Evolutionary conservation across 2,329 filamentous ascomycete species (phyloP).

Genomic region (Lasiodiplodia sp.): DNA sequence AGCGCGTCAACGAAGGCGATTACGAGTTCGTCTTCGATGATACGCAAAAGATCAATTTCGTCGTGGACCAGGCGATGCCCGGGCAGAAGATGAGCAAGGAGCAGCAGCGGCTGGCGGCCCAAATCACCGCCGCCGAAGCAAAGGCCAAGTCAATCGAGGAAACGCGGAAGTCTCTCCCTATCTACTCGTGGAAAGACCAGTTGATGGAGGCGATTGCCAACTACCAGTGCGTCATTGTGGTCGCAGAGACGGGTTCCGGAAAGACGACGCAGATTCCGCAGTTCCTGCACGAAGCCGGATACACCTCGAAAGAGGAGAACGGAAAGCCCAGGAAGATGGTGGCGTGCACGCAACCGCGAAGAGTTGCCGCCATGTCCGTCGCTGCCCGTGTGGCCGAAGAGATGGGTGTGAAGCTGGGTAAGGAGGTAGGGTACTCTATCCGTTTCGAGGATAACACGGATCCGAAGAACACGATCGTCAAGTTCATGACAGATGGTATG

Average conservation of each 20-base stretch:
- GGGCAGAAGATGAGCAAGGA: conserved; percentile 81
- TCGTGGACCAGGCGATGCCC: conserved; percentile 74
- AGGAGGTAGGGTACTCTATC: conserved; percentile 93
- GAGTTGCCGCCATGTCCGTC: conserved; percentile 97
- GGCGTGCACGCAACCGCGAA: conserved; percentile 90
- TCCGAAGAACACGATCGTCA: conserved; percentile 90
- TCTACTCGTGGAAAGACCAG: conserved; percentile 85
- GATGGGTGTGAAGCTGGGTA: conserved; percentile 86
- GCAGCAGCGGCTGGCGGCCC: conserved; percentile 77
- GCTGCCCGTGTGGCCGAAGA: conserved; percentile 96
- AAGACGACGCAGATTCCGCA: conserved; percentile 97
- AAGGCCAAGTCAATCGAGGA: conserved; percentile 90
- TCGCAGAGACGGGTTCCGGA: conserved; percentile 92
- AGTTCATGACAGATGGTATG: conserved; percentile 99
- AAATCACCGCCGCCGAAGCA: conserved; percentile 87
- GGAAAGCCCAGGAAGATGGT: conserved; percentile 79
- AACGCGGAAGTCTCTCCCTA: conserved; percentile 86
- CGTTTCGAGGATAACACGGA: conserved; percentile 92
- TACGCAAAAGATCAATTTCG: conserved; percentile 84
- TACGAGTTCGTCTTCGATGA: conserved; percentile 96
- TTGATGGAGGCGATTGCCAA: conserved; percentile 86
- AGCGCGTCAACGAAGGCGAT: conserved; percentile 78
- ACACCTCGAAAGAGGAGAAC: conserved; percentile 59
- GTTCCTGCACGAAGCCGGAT: conserved; percentile 90
- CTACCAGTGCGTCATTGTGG: conserved; percentile 87